A percentile compares a stretch with the other conserved stretches of the same genome.
Evolutionary conservation across 441 rosid genomes (phyloP).

Genomic region (Populus hybrid): DNA sequence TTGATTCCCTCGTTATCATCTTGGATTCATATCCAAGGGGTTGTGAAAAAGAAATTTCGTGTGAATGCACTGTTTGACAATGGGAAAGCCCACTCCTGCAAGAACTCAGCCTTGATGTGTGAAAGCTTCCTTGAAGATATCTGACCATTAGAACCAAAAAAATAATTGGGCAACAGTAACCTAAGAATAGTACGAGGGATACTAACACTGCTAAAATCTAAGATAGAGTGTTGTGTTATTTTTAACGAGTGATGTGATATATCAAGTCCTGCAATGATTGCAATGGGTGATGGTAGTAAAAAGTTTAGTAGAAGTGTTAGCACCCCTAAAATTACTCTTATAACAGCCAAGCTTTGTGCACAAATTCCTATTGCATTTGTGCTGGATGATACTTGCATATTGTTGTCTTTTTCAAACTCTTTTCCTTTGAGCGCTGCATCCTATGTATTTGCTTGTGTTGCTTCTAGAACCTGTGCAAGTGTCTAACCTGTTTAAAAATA

Average conservation of each 20-base stretch:
- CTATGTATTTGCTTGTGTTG: neutral
- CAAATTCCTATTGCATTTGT: neutral
- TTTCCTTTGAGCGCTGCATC: neutral
- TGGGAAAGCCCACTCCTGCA: neutral
- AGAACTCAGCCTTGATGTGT: neutral
- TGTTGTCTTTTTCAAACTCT: neutral
- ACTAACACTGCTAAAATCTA: neutral
- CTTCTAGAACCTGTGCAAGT: neutral
- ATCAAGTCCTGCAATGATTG: neutral
- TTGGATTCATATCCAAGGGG: neutral
- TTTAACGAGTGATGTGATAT: neutral
- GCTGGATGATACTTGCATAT: neutral
- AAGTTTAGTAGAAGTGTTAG: neutral
- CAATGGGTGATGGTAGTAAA: neutral
- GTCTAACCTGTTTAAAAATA: neutral
- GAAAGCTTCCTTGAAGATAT: neutral
- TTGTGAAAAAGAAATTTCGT: neutral
- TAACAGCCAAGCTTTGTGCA: neutral
- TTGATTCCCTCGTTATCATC: neutral
- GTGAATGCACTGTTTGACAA: neutral
- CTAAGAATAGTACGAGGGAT: neutral
- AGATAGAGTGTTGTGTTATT: neutral
- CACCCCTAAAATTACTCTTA: neutral
- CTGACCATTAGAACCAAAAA: neutral
- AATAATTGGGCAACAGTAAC: neutral